Base-by-base conservation (phyloP, 495 filamentous ascomycete genomes). In the Aspergillus funiculosus region DNA sequence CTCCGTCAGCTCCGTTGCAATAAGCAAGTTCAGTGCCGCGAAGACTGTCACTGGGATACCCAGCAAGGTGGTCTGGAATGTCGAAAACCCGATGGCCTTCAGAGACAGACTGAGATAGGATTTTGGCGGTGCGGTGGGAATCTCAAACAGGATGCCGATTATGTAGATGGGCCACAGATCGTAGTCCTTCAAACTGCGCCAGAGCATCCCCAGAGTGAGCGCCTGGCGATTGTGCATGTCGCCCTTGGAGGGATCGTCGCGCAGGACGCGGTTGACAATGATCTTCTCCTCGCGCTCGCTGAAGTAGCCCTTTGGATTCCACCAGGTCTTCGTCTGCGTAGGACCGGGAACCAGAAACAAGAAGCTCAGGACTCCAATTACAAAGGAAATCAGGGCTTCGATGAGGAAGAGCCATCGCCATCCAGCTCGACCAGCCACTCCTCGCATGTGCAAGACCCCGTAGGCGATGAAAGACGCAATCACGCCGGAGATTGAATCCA, bases 241-340 rank as follows among this genome's bases (percentile, higher is more conserved):
- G 21, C 77, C 77, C 61, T 86, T 86, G 22, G 69, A 74, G 0
- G 85, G 85, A 53, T 87, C 83, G 34, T 87, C 84, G 10, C 82
- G 72, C 5, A 87, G 60, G 7, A 87, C 72, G 4, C 85, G 73
- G 48, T 84, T 89, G 8, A 85, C 82, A 14, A 87, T 79, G 53
- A 87, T 86, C 4, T 62, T 71, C 52, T 83, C 79, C 50, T 87
- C 80, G 0, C 73, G 62, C 39, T 80, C 78, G 1, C 64, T 73
- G 50, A 86, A 87, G 75, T 78, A 86, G 0, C 83, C 85, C 38
- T 76, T 78, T 2, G 80, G 80, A 22, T 80, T 71, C 52, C 80
- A 79, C 71, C 73, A 77, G 29, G 71, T 80, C 17, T 62, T 64
- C 0, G 85, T 87, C 52, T 81, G 74, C 4, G 61, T 67, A 2